Base-by-base conservation (phyloP, 108 stramenopile genomes). In the Discostella pseudostelligera region DNA sequence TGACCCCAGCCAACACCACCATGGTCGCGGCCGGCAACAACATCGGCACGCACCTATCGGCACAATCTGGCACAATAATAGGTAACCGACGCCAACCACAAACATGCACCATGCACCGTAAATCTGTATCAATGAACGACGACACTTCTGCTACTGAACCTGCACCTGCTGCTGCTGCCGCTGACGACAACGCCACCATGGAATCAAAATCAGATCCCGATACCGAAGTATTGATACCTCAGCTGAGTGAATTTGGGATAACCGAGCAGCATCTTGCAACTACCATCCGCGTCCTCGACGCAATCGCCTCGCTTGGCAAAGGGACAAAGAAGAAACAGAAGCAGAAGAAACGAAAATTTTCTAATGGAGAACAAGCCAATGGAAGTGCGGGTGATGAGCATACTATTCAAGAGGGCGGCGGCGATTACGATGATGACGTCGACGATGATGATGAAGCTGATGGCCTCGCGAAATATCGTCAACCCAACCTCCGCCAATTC, bases 401-500 rank as follows among this genome's bases (percentile, higher is more conserved):
- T n/a, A n/a, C n/a, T n/a, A n/a, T n/a, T n/a, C n/a, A n/a, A n/a
- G n/a, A n/a, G n/a, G n/a, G n/a, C 46, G 26, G n/a, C 29, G 26
- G 1, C 9, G 45, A 68, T 26, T 8, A 55, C 43, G 37, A 78
- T 11, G 47, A 40, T 14, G 74, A 63, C 59, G 13, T 45, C 29
- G 26, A 29, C 12, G 58, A 62, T 28, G 8, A 4, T 24, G 29
- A 16, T 19, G 29, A 9, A 9, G 47, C 62, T 26, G 58, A 78
- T 37, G 80, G 82, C 13, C 61, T 78, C 20, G 26, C 76, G 16
- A 62, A 65, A 40, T 87, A 81, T 60, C 57, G 78, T 54, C 65
- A 76, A 39, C 46, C 76, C 12, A 70, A 81, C 61, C 69, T 93
- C 36, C 83, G 91, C 11, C 69, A 80, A 14, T 70, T 93, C 26